phyloP scores from a whole-genome alignment of 2,329 filamentous ascomycete genomes.

The Verticillium longisporum region DNA sequence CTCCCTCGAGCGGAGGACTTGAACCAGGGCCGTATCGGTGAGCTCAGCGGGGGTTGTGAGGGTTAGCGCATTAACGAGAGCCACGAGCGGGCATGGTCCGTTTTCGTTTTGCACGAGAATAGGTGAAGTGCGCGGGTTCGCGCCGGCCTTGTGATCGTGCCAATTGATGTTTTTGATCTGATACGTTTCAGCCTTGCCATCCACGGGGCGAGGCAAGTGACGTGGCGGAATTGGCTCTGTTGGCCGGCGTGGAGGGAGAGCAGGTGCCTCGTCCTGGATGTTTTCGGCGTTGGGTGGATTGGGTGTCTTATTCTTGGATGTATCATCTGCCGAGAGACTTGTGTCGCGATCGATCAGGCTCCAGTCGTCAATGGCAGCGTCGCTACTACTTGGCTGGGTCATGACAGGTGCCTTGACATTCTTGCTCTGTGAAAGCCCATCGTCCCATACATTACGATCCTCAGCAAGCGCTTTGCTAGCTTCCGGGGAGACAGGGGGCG shows the following conservation, averaged over 20 bases:
- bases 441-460: slow-evolving; percentile 45
- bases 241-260: slow-evolving; percentile 28
- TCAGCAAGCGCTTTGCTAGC: slow-evolving; percentile 26
- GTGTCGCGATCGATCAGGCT: slow-evolving; percentile 6
- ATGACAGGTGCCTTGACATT: slow-evolving; percentile 24
- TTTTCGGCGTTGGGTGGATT: not conserved
- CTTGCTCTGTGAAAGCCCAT: slow-evolving; percentile 31
- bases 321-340: not conserved
- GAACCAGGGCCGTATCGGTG: slow-evolving; percentile 64
- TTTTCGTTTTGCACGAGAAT: slow-evolving; percentile 91
- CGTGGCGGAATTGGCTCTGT: slow-evolving; percentile 28
- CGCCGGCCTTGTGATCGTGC: slow-evolving; percentile 56
- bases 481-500: slow-evolving; percentile 14
- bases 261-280: slow-evolving; percentile 3
- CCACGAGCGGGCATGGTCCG: slow-evolving; percentile 87
- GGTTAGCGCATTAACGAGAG: slow-evolving; percentile 85
- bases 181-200: slow-evolving; percentile 68
- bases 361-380: slow-evolving; percentile 30
- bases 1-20: slow-evolving; percentile 72
- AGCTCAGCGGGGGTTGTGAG: slow-evolving; percentile 65
- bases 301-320: slow-evolving; percentile 1
- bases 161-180: slow-evolving; percentile 88
- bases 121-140: slow-evolving; percentile 69
- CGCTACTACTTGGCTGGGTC: slow-evolving; percentile 16
- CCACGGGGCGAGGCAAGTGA: slow-evolving; percentile 23